phyloP scores from a whole-genome alignment of 2,329 filamentous ascomycete species.

The Stemphylium vesicarium region DNA sequence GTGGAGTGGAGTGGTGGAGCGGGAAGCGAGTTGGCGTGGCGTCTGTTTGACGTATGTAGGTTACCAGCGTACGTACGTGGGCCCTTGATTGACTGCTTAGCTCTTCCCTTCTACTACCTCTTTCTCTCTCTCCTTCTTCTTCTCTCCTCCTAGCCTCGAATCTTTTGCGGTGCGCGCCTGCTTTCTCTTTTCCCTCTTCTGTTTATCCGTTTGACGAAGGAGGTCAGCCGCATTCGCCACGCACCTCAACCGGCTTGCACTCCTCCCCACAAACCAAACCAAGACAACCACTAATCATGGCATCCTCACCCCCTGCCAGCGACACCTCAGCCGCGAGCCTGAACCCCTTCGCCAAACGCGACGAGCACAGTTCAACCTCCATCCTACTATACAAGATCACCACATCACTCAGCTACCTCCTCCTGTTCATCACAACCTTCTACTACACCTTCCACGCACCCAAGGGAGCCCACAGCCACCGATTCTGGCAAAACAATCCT shows the following conservation, averaged over 20 bases:
- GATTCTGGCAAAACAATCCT: slow-evolving; percentile 78
- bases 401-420: slow-evolving; percentile 74
- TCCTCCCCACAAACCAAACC: neutral
- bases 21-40: neutral
- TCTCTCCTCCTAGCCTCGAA: neutral
- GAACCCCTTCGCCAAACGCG: slow-evolving; percentile 78
- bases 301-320: neutral
- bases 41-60: no score
- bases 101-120: neutral
- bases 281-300: neutral
- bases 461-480: slow-evolving; percentile 63
- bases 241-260: neutral
- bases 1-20: neutral
- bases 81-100: neutral
- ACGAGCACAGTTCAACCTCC: slow-evolving; percentile 66
- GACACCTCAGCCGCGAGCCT: slow-evolving; percentile 52
- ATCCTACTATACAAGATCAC: slow-evolving; percentile 78
- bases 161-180: no score
- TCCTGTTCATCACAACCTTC: slow-evolving; percentile 73
- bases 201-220: neutral
- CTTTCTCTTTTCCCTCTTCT: neutral
- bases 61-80: neutral
- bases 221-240: neutral
- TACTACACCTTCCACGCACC: slow-evolving; percentile 75
- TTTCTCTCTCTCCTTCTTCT: neutral